These are phyloP conservation scores for Verticillium dahliae DNA, from an alignment of 2,329 filamentous ascomycete species.

Conservation along the genomic window DNA sequence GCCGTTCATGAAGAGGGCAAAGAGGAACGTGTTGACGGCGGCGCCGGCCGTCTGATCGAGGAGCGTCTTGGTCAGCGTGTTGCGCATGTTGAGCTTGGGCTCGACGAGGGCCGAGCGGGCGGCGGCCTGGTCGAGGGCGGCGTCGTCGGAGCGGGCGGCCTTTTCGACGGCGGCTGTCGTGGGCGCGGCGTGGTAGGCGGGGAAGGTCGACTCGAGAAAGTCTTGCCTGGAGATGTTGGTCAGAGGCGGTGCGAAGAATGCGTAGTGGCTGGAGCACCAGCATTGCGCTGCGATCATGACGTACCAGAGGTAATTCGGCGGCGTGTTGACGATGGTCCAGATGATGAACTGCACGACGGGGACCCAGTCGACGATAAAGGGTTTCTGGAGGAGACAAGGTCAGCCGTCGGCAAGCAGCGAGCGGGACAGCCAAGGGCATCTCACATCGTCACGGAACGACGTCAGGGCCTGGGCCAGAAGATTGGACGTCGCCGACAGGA, in stretches of 20 bases:
- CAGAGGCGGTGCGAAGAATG: background rate
- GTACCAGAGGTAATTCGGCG: constrained; percentile 79
- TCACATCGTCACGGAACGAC: constrained; percentile 54
- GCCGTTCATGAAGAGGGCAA: constrained; percentile 52
- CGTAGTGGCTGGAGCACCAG: background rate
- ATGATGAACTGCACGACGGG: constrained; percentile 71
- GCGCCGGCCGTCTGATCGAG: constrained; percentile 66
- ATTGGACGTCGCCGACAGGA: constrained; percentile 63
- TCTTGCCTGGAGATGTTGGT: constrained; percentile 52
- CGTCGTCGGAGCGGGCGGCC: constrained; percentile 31
- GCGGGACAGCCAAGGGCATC: constrained; percentile 9
- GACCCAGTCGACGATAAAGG: constrained; percentile 56
- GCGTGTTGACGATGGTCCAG: constrained; percentile 66
- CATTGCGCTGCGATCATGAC: constrained; percentile 9
- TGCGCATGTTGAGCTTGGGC: constrained; percentile 51
- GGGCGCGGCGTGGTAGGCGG: constrained; percentile 49
- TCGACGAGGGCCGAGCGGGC: constrained; percentile 31
- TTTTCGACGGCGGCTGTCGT: constrained; percentile 29
- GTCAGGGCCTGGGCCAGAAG: constrained; percentile 65
- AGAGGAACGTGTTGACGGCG: constrained; percentile 57
- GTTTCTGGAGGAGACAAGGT: constrained; percentile 32
- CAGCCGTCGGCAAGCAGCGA: background rate
- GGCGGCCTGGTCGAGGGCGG: constrained; percentile 28
- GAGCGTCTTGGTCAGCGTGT: constrained; percentile 60
- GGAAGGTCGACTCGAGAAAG: constrained; percentile 68